Evolutionary conservation across 495 filamentous ascomycete genomes (phyloP).

Genomic region (Penicillium steckii): DNA sequence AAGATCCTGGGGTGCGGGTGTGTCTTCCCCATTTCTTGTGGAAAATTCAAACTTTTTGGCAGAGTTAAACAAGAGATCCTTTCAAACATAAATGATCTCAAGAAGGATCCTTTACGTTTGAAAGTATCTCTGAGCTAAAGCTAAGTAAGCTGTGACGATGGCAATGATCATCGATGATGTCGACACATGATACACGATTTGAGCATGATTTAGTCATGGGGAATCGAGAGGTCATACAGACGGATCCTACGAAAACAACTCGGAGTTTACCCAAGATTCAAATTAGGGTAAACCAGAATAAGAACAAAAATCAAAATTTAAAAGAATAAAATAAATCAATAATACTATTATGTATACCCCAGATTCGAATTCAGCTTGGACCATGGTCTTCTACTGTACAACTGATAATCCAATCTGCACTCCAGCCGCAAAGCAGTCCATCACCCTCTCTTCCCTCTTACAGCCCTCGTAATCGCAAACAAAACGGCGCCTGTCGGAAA

Average conservation of each 20-base stretch:
- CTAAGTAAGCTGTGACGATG: constrained; percentile 16
- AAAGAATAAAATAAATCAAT: neutral
- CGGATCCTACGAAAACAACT: constrained; percentile 13
- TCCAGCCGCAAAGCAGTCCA: constrained; percentile 25
- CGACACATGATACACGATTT: constrained; percentile 21
- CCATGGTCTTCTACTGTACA: constrained; percentile 13
- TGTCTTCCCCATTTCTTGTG: neutral
- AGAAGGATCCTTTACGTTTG: too few relatives aligned
- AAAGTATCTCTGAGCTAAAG: too few relatives aligned
- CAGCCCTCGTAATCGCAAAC: neutral
- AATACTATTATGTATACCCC: constrained; percentile 13
- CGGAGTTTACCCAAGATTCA: constrained; percentile 8
- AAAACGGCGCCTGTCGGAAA: neutral
- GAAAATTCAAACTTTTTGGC: neutral
- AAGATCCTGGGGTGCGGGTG: neutral
- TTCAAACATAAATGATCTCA: neutral
- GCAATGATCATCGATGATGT: constrained; percentile 31
- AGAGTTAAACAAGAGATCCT: neutral
- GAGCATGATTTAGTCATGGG: constrained; percentile 26
- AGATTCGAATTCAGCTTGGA: constrained; percentile 6
- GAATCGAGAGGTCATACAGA: constrained; percentile 18
- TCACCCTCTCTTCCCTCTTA: neutral
- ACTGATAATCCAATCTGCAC: constrained; percentile 20
- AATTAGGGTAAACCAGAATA: neutral
- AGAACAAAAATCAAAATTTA: neutral